Conservation (phyloP, 176 grass and related monocot genomes). For the Lolium multiflorum region DNA sequence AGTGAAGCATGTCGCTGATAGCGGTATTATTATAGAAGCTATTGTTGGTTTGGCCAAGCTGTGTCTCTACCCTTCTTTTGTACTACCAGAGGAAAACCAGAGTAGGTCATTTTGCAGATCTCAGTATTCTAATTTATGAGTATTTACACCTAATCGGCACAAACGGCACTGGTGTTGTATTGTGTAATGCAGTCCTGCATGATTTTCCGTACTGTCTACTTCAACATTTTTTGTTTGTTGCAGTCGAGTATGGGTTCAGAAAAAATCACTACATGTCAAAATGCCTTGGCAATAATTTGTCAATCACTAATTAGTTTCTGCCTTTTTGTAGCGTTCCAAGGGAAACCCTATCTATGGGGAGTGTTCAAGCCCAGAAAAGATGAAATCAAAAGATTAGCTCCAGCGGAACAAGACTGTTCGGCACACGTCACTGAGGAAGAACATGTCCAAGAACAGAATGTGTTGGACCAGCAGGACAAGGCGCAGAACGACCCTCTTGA, state of each 20-base stretch:
- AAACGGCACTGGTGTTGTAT: slow-evolving; percentile 11
- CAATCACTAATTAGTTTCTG: slow-evolving; percentile 16
- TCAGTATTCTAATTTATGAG: slow-evolving; percentile 1
- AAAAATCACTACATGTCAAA: not conserved
- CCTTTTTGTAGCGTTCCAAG: slow-evolving; percentile 43
- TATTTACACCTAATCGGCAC: slow-evolving; percentile 5
- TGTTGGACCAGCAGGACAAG: not conserved
- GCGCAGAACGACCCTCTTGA: not conserved
- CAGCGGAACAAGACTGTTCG: slow-evolving; percentile 8
- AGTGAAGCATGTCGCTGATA: slow-evolving; percentile 47
- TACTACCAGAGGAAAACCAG: slow-evolving; percentile 49
- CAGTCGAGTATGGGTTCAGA: not conserved
- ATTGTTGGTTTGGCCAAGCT: slow-evolving; percentile 48
- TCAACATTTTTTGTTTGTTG: not conserved
- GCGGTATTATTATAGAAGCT: slow-evolving; percentile 55
- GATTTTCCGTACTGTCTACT: not conserved
- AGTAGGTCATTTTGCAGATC: slow-evolving; percentile 53
- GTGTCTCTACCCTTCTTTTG: slow-evolving; percentile 58
- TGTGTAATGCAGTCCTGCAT: slow-evolving; percentile 13
- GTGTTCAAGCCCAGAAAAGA: slow-evolving; percentile 44
- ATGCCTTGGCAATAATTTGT: not conserved
- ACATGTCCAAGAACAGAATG: slow-evolving; percentile 23
- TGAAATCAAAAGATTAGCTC: not conserved
- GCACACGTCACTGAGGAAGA: not conserved
- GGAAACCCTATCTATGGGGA: slow-evolving; percentile 63